A percentile compares a stretch with the other conserved stretches of the same genome.
Conservation (phyloP, 768 basidiomycete species). For the Leccinum truebloodii region DNA sequence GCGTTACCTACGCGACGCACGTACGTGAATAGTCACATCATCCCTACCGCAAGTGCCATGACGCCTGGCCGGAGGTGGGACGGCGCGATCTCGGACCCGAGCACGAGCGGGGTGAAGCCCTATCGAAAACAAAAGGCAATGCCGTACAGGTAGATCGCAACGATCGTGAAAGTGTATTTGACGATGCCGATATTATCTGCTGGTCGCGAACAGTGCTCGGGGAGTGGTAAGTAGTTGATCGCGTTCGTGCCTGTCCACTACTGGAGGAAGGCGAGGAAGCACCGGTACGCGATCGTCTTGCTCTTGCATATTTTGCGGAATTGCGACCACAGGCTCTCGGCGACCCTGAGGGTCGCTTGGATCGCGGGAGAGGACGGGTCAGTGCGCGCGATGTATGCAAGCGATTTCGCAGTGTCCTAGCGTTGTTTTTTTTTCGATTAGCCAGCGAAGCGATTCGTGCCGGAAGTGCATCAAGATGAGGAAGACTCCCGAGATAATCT, state of each 20-base stretch:
- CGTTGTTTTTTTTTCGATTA: slow-evolving; percentile 33
- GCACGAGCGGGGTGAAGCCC: slow-evolving; percentile 35
- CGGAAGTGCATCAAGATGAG: slow-evolving; percentile 38
- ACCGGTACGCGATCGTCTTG: slow-evolving; percentile 28
- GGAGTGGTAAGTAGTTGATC: slow-evolving; percentile 36
- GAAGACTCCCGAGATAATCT: slow-evolving; percentile 40
- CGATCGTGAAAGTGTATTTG: slow-evolving; percentile 35
- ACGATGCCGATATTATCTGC: slow-evolving; percentile 41
- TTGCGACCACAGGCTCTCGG: slow-evolving; percentile 20
- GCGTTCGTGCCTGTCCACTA: slow-evolving; percentile 44
- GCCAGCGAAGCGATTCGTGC: slow-evolving; percentile 43
- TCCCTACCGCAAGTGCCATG: slow-evolving; percentile 33
- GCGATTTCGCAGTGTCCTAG: too few relatives aligned
- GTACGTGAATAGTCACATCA: slow-evolving; percentile 38
- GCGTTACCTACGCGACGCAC: slow-evolving; percentile 39
- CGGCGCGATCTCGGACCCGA: slow-evolving; percentile 37
- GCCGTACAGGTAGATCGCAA: slow-evolving; percentile 39
- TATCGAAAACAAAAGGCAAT: slow-evolving; percentile 35
- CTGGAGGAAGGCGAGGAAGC: slow-evolving; percentile 36
- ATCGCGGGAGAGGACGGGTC: too few relatives aligned
- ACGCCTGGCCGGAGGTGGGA: slow-evolving; percentile 36
- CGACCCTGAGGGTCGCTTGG: too few relatives aligned
- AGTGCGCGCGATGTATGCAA: too few relatives aligned
- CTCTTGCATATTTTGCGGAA: slow-evolving; percentile 36
- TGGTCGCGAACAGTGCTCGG: slow-evolving; percentile 39